phyloP scores from a whole-genome alignment of 257 asterid species.

The Scutellaria barbata region DNA sequence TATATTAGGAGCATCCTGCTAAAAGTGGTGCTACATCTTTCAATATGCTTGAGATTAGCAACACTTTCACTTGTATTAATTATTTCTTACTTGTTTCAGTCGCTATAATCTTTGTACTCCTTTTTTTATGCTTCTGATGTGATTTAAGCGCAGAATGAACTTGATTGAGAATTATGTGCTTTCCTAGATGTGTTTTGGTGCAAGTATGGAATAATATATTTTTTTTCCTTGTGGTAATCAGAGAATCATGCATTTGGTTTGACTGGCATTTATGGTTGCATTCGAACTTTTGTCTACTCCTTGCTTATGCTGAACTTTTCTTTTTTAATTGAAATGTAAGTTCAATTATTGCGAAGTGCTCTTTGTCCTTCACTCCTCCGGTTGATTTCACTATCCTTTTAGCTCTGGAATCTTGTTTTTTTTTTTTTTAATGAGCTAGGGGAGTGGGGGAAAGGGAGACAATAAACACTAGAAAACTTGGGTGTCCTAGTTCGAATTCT shows the following conservation, averaged over 20 bases:
- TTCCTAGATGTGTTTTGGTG: background rate
- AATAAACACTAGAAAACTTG: too few relatives aligned
- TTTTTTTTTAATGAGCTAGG: too few relatives aligned
- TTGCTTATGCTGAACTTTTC: background rate
- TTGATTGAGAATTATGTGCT: background rate
- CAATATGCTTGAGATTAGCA: background rate
- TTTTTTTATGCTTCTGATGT: background rate
- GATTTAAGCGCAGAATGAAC: conserved; percentile 13
- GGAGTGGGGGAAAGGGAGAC: too few relatives aligned
- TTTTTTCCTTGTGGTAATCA: background rate
- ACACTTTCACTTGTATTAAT: background rate
- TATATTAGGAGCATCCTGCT: background rate
- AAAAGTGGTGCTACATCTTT: background rate
- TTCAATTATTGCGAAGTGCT: background rate
- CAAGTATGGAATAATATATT: background rate
- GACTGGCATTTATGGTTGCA: background rate
- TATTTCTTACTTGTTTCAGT: conserved; percentile 1
- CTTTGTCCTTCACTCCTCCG: background rate
- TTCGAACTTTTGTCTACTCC: background rate
- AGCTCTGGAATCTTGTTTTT: background rate
- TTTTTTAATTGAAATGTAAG: background rate
- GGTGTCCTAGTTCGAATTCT: too few relatives aligned
- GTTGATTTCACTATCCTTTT: background rate
- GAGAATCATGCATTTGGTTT: conserved; percentile 4
- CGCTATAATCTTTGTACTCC: conserved; percentile 4